phyloP scores from a whole-genome alignment of 768 basidiomycete species.

The Amyloporia xantha region DNA sequence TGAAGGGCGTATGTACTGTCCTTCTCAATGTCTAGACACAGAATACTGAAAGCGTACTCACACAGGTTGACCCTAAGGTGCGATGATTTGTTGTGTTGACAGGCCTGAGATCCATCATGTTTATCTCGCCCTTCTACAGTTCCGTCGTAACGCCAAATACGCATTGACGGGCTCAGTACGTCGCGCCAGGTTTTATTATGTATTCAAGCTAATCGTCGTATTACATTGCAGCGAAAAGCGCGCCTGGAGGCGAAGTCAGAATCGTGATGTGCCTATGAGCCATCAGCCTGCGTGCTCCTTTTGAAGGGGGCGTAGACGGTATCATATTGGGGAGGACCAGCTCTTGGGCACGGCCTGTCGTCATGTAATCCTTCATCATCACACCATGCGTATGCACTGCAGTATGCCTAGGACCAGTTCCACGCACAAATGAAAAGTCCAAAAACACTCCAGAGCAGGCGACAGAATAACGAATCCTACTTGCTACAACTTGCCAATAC shows the following conservation, averaged over 20 bases:
- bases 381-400: slow-evolving; percentile 21
- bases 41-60: slow-evolving; percentile 6
- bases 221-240: slow-evolving; percentile 49
- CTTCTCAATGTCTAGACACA: neutral
- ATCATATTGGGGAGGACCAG: neutral
- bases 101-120: neutral
- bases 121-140: slow-evolving; percentile 37
- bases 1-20: slow-evolving; percentile 81
- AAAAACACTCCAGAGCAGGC: slow-evolving; percentile 17
- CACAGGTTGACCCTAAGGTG: slow-evolving; percentile 79
- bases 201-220: neutral
- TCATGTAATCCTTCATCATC: slow-evolving; percentile 17
- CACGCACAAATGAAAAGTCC: slow-evolving; percentile 22
- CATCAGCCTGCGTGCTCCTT: neutral
- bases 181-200: slow-evolving; percentile 8
- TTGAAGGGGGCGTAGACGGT: slow-evolving; percentile 4
- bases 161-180: slow-evolving; percentile 73
- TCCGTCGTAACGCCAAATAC: slow-evolving; percentile 75
- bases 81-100: neutral
- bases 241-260: slow-evolving; percentile 51
- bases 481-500: neutral
- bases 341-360: slow-evolving; percentile 15
- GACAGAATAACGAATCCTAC: neutral
- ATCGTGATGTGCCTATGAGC: slow-evolving; percentile 26
- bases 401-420: slow-evolving; percentile 19